Conservation (phyloP, 306 rosid genomes). For the Lathyrus oleraceus region DNA sequence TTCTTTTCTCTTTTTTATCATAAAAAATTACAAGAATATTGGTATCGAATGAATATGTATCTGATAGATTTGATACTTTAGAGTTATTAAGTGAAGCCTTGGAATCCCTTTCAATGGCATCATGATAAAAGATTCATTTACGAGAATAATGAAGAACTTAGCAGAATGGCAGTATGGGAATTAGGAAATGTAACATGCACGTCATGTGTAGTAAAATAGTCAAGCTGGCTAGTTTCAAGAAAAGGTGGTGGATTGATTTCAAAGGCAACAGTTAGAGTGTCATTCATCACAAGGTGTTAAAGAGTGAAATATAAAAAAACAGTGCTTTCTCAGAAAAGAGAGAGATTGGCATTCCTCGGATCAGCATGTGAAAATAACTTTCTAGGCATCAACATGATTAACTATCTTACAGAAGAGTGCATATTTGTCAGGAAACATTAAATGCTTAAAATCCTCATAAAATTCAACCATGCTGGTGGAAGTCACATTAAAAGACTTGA, state of each 20-base stretch:
- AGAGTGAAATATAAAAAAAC: background rate
- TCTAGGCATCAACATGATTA: constrained; percentile 16
- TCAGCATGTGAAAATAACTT: constrained; percentile 2
- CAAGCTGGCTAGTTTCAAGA: constrained; percentile 3
- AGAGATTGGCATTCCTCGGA: background rate
- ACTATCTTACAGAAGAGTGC: background rate
- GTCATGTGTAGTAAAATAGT: constrained; percentile 7
- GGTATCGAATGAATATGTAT: background rate
- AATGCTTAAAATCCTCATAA: background rate
- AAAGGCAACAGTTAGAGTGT: background rate
- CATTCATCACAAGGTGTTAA: constrained; percentile 3
- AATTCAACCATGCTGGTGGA: background rate
- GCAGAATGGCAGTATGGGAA: background rate
- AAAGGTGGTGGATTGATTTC: background rate
- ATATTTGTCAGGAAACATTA: background rate
- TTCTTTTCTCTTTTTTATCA: background rate
- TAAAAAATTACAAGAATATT: background rate
- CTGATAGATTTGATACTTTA: background rate
- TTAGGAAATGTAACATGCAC: background rate
- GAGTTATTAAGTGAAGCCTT: constrained; percentile 2
- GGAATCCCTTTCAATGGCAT: background rate
- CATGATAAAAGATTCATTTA: background rate
- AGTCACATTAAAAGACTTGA: background rate
- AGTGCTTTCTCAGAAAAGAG: background rate
- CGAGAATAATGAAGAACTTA: constrained; percentile 5